Conservation (phyloP, 805 yeast species). For the Kuraishia piskuri region DNA sequence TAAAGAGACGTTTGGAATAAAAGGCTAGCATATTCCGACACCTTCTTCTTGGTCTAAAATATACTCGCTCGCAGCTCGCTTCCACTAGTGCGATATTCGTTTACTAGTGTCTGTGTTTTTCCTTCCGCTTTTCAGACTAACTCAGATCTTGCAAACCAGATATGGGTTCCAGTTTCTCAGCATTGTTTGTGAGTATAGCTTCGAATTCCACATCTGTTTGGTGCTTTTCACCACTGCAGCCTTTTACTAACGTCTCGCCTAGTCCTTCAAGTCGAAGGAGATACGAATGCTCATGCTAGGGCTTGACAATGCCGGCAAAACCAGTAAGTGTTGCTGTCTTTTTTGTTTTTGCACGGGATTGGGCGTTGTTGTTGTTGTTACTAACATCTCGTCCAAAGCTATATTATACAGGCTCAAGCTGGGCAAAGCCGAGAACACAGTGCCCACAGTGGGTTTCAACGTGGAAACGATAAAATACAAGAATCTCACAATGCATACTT, state of each 20-base stretch:
- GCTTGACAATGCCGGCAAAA: constrained; percentile 88
- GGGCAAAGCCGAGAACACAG: constrained; percentile 69
- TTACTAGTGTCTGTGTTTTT: background rate
- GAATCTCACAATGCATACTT: constrained; percentile 44
- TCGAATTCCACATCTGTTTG: too few relatives aligned
- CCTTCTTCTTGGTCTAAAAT: background rate
- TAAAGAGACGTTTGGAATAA: background rate
- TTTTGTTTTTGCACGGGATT: background rate
- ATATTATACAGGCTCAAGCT: constrained; percentile 76
- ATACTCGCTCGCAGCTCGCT: background rate
- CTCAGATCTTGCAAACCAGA: too few relatives aligned
- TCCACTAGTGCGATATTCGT: background rate
- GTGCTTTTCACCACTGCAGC: background rate
- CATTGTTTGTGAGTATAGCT: background rate
- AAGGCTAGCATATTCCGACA: background rate
- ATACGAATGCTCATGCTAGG: constrained; percentile 79
- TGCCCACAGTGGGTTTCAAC: constrained; percentile 92
- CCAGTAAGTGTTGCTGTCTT: constrained; percentile 29
- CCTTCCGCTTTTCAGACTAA: too few relatives aligned
- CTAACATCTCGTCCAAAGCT: constrained; percentile 23
- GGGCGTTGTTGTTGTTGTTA: background rate
- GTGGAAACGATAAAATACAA: constrained; percentile 48
- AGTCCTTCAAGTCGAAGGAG: constrained; percentile 7
- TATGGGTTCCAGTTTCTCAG: background rate
- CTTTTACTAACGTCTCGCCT: background rate